Conservation (phyloP, 805 yeast species). For the Candida koratica region DNA sequence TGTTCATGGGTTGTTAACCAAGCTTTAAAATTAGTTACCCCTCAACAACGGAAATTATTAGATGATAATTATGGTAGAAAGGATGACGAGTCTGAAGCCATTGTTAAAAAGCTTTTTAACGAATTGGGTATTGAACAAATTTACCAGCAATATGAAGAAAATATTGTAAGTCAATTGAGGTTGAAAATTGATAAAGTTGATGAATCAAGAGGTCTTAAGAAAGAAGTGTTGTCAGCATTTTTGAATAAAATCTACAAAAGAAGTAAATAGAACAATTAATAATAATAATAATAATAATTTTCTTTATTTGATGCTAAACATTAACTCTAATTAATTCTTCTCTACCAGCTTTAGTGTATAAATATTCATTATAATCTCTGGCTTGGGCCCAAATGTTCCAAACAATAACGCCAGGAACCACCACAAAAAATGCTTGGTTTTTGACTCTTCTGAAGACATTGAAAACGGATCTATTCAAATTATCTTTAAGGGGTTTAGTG, state of each 20-base stretch:
- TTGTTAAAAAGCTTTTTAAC: conserved; percentile 67
- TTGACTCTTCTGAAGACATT: conserved; percentile 93
- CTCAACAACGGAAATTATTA: conserved; percentile 76
- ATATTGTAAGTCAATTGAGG: conserved; percentile 59
- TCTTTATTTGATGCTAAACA: conserved; percentile 19
- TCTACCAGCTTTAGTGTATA: conserved; percentile 97
- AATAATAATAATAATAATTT: background rate
- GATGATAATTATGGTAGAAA: conserved; percentile 91
- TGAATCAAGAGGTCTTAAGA: conserved; percentile 91
- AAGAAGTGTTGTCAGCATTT: conserved; percentile 78
- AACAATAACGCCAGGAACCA: conserved; percentile 72
- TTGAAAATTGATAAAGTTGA: conserved; percentile 67
- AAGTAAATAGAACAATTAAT: conserved; percentile 72
- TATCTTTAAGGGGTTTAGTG: conserved; percentile 86
- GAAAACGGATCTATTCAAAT: conserved; percentile 79
- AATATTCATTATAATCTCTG: conserved; percentile 85
- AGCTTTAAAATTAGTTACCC: conserved; percentile 72
- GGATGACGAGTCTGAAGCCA: conserved; percentile 61
- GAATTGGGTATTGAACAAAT: conserved; percentile 67
- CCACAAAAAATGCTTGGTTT: conserved; percentile 74
- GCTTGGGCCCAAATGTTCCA: conserved; percentile 87
- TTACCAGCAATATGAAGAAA: conserved; percentile 82
- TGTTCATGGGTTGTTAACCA: conserved; percentile 97
- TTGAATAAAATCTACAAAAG: conserved; percentile 92
- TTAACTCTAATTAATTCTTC: conserved; percentile 78